A percentile compares a stretch with the other conserved stretches of the same genome.
phyloP scores from a whole-genome alignment of 2,329 filamentous ascomycete species.

The Stemphylium beticola region DNA sequence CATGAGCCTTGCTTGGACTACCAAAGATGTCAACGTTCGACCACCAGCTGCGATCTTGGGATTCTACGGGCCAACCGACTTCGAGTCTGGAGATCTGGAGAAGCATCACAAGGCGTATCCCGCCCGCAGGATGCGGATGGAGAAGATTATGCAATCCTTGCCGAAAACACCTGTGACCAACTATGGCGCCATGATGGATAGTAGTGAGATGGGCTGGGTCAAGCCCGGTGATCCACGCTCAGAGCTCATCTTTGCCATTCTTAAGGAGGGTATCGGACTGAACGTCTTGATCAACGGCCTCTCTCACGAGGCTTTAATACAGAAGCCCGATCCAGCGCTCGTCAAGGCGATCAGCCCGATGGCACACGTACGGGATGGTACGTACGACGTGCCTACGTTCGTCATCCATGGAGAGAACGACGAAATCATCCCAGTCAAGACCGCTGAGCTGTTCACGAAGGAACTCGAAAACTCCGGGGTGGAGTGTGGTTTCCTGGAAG shows the following conservation, averaged over 20 bases:
- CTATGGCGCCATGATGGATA: slow-evolving; percentile 9
- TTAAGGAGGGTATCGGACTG: slow-evolving; percentile 1
- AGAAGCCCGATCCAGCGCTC: slow-evolving; percentile 1
- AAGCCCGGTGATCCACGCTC: slow-evolving; percentile 8
- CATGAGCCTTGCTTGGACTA: slow-evolving; percentile 10
- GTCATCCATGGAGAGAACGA: slow-evolving; percentile 3
- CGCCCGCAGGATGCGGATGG: slow-evolving; percentile 6
- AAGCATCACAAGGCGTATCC: slow-evolving; percentile 1
- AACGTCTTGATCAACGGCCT: slow-evolving; percentile 2
- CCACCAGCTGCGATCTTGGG: slow-evolving; percentile 5
- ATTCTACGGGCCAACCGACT: slow-evolving; percentile 7
- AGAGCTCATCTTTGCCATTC: slow-evolving; percentile 5
- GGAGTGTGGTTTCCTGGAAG: slow-evolving; percentile 1
- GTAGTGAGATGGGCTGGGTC: slow-evolving; percentile 8
- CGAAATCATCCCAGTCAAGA: slow-evolving; percentile 8
- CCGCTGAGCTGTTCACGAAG: slow-evolving; percentile 3
- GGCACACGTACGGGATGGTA: slow-evolving; percentile 3
- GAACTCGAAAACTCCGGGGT: background rate
- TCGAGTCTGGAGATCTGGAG: slow-evolving; percentile 5
- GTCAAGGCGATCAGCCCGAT: slow-evolving; percentile 5
- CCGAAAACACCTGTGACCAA: slow-evolving; percentile 1
- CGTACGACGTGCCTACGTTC: slow-evolving; percentile 8
- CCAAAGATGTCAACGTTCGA: background rate
- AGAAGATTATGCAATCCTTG: slow-evolving; percentile 8
- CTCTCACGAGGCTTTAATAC: background rate